Percentiles rank a stretch among this genome's conserved stretches.
Evolutionary conservation across 495 filamentous ascomycete species (phyloP).

Genomic region (Penicillium herquei): DNA sequence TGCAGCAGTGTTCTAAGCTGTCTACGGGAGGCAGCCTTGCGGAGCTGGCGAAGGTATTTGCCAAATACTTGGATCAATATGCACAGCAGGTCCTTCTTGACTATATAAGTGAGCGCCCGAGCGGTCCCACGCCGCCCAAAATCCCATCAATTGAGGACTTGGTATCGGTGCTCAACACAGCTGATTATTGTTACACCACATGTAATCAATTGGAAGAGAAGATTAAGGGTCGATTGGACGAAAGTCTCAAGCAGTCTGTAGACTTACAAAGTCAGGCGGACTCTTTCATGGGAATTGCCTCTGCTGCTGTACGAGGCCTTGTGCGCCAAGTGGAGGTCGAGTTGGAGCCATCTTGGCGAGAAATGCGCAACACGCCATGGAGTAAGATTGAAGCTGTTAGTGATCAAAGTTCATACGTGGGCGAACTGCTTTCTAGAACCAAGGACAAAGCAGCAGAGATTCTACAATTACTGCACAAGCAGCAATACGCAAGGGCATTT

Average conservation of each 20-base stretch:
- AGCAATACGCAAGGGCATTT: conserved; percentile 90
- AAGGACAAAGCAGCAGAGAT: conserved; percentile 71
- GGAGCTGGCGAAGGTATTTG: conserved; percentile 80
- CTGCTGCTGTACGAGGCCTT: conserved; percentile 78
- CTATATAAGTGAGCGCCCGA: conserved; percentile 64
- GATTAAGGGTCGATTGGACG: conserved; percentile 85
- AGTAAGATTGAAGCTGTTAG: conserved; percentile 90
- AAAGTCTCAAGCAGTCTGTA: conserved; percentile 67
- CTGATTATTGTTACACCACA: conserved; percentile 94
- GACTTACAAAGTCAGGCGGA: conserved; percentile 92
- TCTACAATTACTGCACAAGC: conserved; percentile 77
- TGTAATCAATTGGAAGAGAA: conserved; percentile 91
- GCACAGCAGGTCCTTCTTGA: conserved; percentile 86
- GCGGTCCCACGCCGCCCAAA: conserved; percentile 46
- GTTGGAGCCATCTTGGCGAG: conserved; percentile 85
- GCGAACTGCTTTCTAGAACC: conserved; percentile 70
- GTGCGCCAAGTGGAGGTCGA: conserved; percentile 79
- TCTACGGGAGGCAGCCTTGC: conserved; percentile 84
- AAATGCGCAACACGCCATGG: conserved; percentile 98
- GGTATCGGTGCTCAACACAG: conserved; percentile 88
- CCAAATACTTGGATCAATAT: conserved; percentile 94
- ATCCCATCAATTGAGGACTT: conserved; percentile 70
- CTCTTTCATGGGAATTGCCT: conserved; percentile 92
- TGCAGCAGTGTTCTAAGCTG: conserved; percentile 94
- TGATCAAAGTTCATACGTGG: conserved; percentile 91